Conservation (phyloP, 768 basidiomycete genomes). For the Boletus rufocinnamomeus region DNA sequence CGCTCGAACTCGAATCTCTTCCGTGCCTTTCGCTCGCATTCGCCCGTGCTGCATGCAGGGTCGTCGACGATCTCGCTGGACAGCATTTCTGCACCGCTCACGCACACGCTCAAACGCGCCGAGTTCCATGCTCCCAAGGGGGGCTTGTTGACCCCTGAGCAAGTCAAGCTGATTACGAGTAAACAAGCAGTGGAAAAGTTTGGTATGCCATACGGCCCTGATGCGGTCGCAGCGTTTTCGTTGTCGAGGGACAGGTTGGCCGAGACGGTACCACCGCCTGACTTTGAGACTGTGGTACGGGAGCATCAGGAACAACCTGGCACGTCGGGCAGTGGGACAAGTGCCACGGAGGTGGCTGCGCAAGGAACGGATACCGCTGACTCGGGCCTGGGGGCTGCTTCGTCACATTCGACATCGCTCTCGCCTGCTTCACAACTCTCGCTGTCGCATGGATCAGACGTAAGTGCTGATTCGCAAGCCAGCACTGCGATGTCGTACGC, state of each 20-base stretch:
- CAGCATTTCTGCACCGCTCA: slow-evolving; percentile 74
- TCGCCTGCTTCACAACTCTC: background rate
- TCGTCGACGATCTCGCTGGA: slow-evolving; percentile 72
- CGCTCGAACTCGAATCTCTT: slow-evolving; percentile 36
- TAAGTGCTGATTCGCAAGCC: slow-evolving; percentile 11
- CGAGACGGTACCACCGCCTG: slow-evolving; percentile 45
- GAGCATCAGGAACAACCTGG: background rate
- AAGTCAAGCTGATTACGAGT: slow-evolving; percentile 68
- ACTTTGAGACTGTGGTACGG: slow-evolving; percentile 42
- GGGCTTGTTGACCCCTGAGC: slow-evolving; percentile 47
- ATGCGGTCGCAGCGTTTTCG: slow-evolving; percentile 62
- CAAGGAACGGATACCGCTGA: background rate
- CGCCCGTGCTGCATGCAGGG: slow-evolving; percentile 41
- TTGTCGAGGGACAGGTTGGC: slow-evolving; percentile 45
- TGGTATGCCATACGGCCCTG: slow-evolving; percentile 74
- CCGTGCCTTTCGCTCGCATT: slow-evolving; percentile 46
- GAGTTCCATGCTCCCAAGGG: slow-evolving; percentile 62
- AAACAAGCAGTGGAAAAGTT: slow-evolving; percentile 67
- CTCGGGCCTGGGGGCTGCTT: background rate
- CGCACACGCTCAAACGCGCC: slow-evolving; percentile 70
- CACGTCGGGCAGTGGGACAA: background rate
- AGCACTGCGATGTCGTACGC: slow-evolving; percentile 20
- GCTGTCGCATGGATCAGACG: background rate
- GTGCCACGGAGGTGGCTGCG: background rate
- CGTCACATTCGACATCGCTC: background rate